phyloP scores from a whole-genome alignment of 768 basidiomycete genomes.

The Pisolithus sp. region DNA sequence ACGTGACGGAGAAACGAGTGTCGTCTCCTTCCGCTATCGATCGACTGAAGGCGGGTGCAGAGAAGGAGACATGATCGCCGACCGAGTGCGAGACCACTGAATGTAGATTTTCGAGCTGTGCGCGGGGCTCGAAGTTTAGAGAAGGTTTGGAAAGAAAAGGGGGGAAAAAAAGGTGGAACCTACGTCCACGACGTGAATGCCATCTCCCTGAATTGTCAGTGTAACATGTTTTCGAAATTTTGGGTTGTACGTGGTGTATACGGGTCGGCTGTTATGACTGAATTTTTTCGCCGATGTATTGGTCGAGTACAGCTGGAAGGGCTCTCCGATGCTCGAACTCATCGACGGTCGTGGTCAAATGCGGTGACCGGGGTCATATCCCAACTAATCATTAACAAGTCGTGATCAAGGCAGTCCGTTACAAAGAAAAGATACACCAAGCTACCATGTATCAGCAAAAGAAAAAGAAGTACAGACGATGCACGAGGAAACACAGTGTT shows the following conservation, averaged over 20 bases:
- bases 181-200: slow-evolving; percentile 71
- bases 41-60: slow-evolving; percentile 49
- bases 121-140: slow-evolving; percentile 4
- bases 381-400: neutral
- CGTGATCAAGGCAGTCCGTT: neutral
- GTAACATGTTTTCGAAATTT: slow-evolving; percentile 52
- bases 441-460: neutral
- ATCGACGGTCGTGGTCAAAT: slow-evolving; percentile 13
- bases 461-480: neutral
- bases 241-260: slow-evolving; percentile 15
- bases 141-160: slow-evolving; percentile 1
- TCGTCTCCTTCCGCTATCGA: slow-evolving; percentile 26
- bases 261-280: slow-evolving; percentile 1
- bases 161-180: slow-evolving; percentile 17
- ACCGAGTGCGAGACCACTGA: slow-evolving; percentile 64
- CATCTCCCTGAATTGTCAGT: slow-evolving; percentile 65
- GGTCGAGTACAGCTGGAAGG: slow-evolving; percentile 24
- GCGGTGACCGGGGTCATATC: neutral
- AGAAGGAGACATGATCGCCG: slow-evolving; percentile 57
- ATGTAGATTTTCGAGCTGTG: slow-evolving; percentile 58
- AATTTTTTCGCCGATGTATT: slow-evolving; percentile 12
- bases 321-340: slow-evolving; percentile 26
- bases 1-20: slow-evolving; percentile 42
- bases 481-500: neutral
- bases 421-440: neutral